These are phyloP conservation scores for Aspergillus nidulans DNA, from an alignment of 495 filamentous ascomycete genomes.

Conservation along the genomic window DNA sequence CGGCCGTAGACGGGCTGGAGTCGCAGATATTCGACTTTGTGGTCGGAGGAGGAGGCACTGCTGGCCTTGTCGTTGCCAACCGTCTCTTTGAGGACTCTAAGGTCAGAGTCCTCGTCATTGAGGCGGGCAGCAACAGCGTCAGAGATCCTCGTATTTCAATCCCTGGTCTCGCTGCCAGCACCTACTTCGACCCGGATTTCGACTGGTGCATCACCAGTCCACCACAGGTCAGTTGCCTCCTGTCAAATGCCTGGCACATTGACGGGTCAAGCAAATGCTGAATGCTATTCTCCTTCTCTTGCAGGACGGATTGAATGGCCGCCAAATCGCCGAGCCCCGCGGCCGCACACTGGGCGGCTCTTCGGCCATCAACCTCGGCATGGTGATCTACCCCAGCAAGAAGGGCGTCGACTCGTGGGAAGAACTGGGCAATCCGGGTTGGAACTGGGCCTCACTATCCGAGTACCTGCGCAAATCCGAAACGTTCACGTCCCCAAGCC, in stretches of 20 bases:
- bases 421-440: constrained; percentile 38
- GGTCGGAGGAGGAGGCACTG: constrained; percentile 35
- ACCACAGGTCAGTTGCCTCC: not conserved
- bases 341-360: constrained; percentile 22
- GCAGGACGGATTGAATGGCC: constrained; percentile 31
- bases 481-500: constrained; percentile 36
- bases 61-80: constrained; percentile 32
- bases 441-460: constrained; percentile 31
- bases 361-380: constrained; percentile 26
- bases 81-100: constrained; percentile 44
- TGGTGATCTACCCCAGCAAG: constrained; percentile 25
- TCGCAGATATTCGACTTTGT: constrained; percentile 33
- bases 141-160: constrained; percentile 38
- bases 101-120: constrained; percentile 41
- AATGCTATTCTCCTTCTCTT: not conserved
- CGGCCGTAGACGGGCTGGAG: not conserved
- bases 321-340: constrained; percentile 25
- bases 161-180: constrained; percentile 39
- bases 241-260: too few relatives aligned
- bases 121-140: constrained; percentile 40
- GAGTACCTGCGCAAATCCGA: constrained; percentile 24
- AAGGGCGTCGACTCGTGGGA: constrained; percentile 44
- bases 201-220: not conserved
- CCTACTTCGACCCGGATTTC: constrained; percentile 1
- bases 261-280: not conserved